Evolutionary conservation across 2,329 filamentous ascomycete genomes (phyloP).

Genomic region (Neopestalotiopsis clavispora): DNA sequence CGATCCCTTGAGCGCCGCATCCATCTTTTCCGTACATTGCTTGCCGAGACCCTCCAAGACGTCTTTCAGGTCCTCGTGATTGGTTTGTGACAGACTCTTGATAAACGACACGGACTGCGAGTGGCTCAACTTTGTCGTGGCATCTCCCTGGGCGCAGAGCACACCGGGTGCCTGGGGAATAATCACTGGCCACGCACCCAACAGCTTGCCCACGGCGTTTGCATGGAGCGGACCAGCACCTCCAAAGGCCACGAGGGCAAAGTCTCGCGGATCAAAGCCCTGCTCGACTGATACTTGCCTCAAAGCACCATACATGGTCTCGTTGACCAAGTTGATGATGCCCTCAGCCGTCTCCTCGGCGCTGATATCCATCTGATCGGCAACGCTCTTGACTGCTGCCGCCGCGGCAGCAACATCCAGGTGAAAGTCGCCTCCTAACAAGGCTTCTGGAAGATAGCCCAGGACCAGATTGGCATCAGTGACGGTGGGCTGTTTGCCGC

Average conservation of each 20-base stretch:
- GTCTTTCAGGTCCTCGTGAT: conserved; percentile 35
- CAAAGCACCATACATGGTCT: conserved; percentile 56
- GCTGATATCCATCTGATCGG: conserved; percentile 49
- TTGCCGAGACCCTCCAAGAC: conserved; percentile 41
- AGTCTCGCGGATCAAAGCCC: conserved; percentile 54
- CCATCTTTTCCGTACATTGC: conserved; percentile 43
- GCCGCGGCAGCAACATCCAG: conserved; percentile 48
- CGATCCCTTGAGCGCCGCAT: conserved; percentile 37
- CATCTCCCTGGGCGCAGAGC: conserved; percentile 54
- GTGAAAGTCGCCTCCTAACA: conserved; percentile 50
- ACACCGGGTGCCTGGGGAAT: conserved; percentile 54
- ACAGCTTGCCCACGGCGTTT: conserved; percentile 52
- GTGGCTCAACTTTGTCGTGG: conserved; percentile 52
- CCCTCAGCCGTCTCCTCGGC: conserved; percentile 48
- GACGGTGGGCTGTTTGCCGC: conserved; percentile 49
- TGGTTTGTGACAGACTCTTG: conserved; percentile 41
- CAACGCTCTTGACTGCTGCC: conserved; percentile 46
- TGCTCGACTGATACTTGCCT: conserved; percentile 56
- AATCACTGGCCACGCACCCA: conserved; percentile 58
- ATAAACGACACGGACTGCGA: conserved; percentile 52
- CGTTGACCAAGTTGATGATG: conserved; percentile 54
- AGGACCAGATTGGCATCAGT: conserved; percentile 54
- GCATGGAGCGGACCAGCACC: conserved; percentile 57
- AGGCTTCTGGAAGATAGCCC: conserved; percentile 50
- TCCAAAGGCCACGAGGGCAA: conserved; percentile 55